These are phyloP conservation scores for Candida ascalaphidarum DNA, from an alignment of 805 yeast genomes.

Conservation along the genomic window DNA sequence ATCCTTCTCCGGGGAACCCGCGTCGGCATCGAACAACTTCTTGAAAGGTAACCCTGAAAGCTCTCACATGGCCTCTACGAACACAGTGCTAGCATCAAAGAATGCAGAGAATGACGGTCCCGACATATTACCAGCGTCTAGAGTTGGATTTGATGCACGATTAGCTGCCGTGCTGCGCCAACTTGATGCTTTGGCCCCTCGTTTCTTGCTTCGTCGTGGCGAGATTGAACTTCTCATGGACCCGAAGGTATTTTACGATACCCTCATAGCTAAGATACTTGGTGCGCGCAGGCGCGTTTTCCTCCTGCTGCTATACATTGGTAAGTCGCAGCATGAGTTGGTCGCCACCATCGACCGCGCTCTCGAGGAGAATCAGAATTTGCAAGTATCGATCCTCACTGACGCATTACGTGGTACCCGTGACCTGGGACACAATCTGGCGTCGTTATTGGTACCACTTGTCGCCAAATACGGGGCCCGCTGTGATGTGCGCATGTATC, in stretches of 20 bases:
- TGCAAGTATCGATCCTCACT: constrained; percentile 65
- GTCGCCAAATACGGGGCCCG: constrained; percentile 59
- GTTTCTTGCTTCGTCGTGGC: constrained; percentile 49
- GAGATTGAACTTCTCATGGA: constrained; percentile 53
- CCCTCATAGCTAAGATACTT: constrained; percentile 53
- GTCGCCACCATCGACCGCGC: constrained; percentile 56
- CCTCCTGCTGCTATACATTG: constrained; percentile 79
- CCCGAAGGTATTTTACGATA: constrained; percentile 67
- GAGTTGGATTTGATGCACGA: constrained; percentile 31
- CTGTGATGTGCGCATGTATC: constrained; percentile 77
- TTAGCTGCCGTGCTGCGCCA: constrained; percentile 37
- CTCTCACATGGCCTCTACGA: no score
- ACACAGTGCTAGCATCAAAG: no score
- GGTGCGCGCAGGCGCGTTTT: constrained; percentile 62
- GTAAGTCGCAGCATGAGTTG: constrained; percentile 73
- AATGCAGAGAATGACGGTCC: no score
- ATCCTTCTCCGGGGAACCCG: no score
- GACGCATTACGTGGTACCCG: constrained; percentile 92
- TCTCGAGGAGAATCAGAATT: constrained; percentile 44
- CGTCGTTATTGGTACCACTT: constrained; percentile 60
- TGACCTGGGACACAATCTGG: constrained; percentile 68
- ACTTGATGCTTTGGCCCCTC: constrained; percentile 56
- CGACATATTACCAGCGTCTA: no score
- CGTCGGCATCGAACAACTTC: no score
- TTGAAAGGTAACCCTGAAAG: no score